Evolutionary conservation across 1,139 yeast species (phyloP), one percentile per base, ranked within the genome.

Genomic region (Hemisphaericaspora subhashii): DNA sequence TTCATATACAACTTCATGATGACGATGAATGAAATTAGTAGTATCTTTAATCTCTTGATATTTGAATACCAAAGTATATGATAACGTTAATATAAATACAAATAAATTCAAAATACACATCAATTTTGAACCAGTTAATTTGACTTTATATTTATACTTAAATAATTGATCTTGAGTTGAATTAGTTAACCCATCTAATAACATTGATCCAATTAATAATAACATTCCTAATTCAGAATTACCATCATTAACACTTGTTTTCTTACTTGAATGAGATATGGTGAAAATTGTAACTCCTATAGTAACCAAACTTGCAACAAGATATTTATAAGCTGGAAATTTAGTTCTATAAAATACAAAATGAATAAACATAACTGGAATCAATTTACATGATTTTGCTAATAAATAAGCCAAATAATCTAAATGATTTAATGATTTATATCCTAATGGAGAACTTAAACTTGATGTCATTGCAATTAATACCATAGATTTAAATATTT

Each of bases 131-230:
- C 98, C 98, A 7, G 64, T 58, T n/a, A 35, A 25, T 38, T 53
- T 57, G 43, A 46, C 35, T 14, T 44, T 35, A 17, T 45, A 39
- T 33, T 55, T 58, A 20, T 62, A 52, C 43, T 75, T 77, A 53
- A 92, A 85, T 58, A 92, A 65, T 40, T 84, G 81, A 60, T 92
- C 98, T 59, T 92, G 98, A 0, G 96, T 84, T 4, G 97, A 86
- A 62, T 90, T 92, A 22, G 96, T 89, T 44, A 90, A 67, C 0
- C 98, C 98, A 57, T 92, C 98, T 30, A 92, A 68, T 12, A 92
- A 59, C 64, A 92, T 74, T 31, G 94, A 86, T 1, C 68, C 62
- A 0, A 68, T 53, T 32, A 92, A 68, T 39, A 84, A 76, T 0
- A 62, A 50, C 50, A 86, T 60, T 0, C 98, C 98, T 25, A 77